These are phyloP conservation scores for Paecilomyces niveus DNA, from an alignment of 2,329 filamentous ascomycete species.

Conservation along the genomic window DNA sequence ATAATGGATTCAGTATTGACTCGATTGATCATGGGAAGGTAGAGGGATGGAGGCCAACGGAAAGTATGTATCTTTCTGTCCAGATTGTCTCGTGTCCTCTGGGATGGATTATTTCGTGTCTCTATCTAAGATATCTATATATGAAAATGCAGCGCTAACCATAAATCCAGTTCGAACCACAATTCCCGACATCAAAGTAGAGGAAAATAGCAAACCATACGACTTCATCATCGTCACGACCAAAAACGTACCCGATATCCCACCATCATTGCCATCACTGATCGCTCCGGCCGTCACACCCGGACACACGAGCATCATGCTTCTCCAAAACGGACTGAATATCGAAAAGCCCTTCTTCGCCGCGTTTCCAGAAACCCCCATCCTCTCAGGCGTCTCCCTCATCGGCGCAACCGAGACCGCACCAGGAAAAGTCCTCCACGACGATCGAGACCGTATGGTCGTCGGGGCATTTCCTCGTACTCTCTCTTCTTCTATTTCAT, in stretches of 20 bases:
- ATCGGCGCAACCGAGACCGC: slow-evolving; percentile 46
- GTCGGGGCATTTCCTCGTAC: slow-evolving; percentile 43
- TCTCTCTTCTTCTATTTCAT: not conserved
- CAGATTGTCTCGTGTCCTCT: not conserved
- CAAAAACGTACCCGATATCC: slow-evolving; percentile 53
- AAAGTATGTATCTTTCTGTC: slow-evolving; percentile 8
- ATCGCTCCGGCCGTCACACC: slow-evolving; percentile 47
- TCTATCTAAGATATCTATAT: not conserved
- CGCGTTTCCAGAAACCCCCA: slow-evolving; percentile 45
- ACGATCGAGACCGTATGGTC: slow-evolving; percentile 44
- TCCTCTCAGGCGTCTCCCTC: slow-evolving; percentile 48
- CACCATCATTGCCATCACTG: slow-evolving; percentile 42
- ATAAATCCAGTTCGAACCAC: slow-evolving; percentile 37
- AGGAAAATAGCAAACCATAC: slow-evolving; percentile 22
- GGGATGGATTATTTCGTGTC: not conserved
- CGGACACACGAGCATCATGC: slow-evolving; percentile 46
- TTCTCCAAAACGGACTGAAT: slow-evolving; percentile 59
- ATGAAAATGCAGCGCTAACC: not conserved
- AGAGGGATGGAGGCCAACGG: slow-evolving; percentile 43
- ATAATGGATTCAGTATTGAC: slow-evolving; percentile 47
- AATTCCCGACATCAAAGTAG: slow-evolving; percentile 38
- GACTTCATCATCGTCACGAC: slow-evolving; percentile 55
- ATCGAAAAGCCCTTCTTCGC: slow-evolving; percentile 50
- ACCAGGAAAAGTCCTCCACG: slow-evolving; percentile 46
- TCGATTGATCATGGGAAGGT: slow-evolving; percentile 51